These are phyloP conservation scores for Anacardium occidentale DNA, from an alignment of 345 rosid genomes.

Conservation along the genomic window DNA sequence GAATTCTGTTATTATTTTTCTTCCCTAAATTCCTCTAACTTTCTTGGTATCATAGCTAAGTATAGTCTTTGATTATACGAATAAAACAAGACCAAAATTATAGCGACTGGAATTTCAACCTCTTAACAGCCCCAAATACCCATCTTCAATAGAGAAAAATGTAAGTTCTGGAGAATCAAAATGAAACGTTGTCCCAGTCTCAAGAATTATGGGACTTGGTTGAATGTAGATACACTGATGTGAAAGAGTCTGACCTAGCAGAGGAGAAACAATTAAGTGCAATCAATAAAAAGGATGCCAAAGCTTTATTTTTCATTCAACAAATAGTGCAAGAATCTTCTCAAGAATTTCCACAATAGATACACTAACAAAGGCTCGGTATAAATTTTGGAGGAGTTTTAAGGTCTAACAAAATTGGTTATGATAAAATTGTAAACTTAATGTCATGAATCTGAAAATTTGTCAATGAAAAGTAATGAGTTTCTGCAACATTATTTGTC, in stretches of 20 bases:
- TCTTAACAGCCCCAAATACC: background rate
- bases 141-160: background rate
- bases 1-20: too few relatives aligned
- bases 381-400: background rate
- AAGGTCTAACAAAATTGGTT: background rate
- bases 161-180: background rate
- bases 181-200: background rate
- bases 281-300: background rate
- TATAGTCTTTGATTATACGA: too few relatives aligned
- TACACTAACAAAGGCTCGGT: background rate
- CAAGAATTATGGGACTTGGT: slow-evolving; percentile 8
- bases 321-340: background rate
- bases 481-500: background rate
- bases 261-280: background rate
- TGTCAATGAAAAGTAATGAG: background rate
- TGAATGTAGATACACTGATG: background rate
- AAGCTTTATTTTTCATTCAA: slow-evolving; percentile 10
- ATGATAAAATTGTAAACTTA: background rate
- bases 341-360: background rate
- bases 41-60: too few relatives aligned
- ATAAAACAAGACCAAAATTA: too few relatives aligned
- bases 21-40: too few relatives aligned
- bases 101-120: too few relatives aligned
- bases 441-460: background rate
- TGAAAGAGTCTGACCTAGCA: background rate